These are phyloP conservation scores for Lepiota venenata DNA, from an alignment of 768 basidiomycete genomes.

Conservation along the genomic window DNA sequence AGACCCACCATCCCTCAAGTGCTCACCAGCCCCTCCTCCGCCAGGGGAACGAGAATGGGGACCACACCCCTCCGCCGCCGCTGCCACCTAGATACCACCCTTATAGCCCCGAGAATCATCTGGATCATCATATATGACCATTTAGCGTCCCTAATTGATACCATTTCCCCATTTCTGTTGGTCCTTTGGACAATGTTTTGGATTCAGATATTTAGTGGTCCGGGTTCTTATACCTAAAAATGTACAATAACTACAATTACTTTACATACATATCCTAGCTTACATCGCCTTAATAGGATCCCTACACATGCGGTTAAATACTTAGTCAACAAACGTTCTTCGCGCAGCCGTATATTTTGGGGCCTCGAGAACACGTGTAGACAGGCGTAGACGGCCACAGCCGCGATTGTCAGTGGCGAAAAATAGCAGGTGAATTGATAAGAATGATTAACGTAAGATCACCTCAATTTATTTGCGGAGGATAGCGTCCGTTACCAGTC, in stretches of 20 bases:
- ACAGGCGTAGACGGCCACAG: not conserved
- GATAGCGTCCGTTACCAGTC: not conserved
- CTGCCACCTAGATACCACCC: constrained; percentile 30
- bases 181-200: not conserved
- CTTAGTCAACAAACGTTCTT: not conserved
- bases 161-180: constrained; percentile 3
- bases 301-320: not conserved
- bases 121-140: constrained; percentile 42
- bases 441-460: not conserved
- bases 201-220: constrained; percentile 4
- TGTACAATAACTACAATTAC: constrained; percentile 14
- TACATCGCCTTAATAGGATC: constrained; percentile 7
- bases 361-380: not conserved
- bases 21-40: constrained; percentile 19
- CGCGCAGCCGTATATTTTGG: not conserved
- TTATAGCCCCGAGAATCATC: constrained; percentile 44
- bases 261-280: constrained; percentile 6
- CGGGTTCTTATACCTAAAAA: constrained; percentile 16
- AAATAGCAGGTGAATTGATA: not conserved
- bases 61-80: constrained; percentile 21
- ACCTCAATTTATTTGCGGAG: not conserved
- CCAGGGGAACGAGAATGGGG: constrained; percentile 36
- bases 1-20: constrained; percentile 22
- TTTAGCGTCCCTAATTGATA: constrained; percentile 17
- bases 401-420: not conserved